Evolutionary conservation across 495 filamentous ascomycete genomes (phyloP), one percentile per base, ranked within the genome.

Genomic region (Aspergillus bridgeri): DNA sequence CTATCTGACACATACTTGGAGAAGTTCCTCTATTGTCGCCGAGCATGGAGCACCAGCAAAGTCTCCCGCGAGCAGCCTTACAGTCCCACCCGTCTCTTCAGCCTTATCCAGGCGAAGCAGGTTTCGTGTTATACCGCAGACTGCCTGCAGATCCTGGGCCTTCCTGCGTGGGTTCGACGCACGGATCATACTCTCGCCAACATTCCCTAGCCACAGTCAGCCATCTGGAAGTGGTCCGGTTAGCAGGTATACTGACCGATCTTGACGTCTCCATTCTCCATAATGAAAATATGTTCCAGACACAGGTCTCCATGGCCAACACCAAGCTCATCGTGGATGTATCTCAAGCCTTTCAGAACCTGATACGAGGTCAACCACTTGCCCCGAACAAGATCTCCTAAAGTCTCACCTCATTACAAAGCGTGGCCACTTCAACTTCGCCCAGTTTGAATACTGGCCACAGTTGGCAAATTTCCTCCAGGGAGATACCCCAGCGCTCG

Each of bases 151-250:
- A 52, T 58, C 56, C 18, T 51, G 27, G 20, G 38, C n/a, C 27
- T 50, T 58, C 21, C 49, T 38, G 11, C 24, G 8, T 9, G 11
- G 21, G 20, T 18, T 44, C 3, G 29, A 27, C 22, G 15, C 42
- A 19, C 48, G 42, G 33, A 45, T 44, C 56, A 58, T 58, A 38
- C 56, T 58, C 18, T 58, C 48, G 13, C 56, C 48, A 53, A 58
- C 51, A 46, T 51, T 44, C 15, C 22, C 56, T 58, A 27, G 23
- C 17, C 15, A 42, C 33, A 44, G 27, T 53, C 18, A 42, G 51
- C 7, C 22, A 23, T 55, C 23, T 22, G 19, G 18, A 46, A 23
- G 8, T 24, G 53, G 24, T 18, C n/a, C 23, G 24, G 6, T 29
- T 43, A 17, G 25, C 19, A 33, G 45, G 17, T 9, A 18, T 7